Base-by-base conservation (phyloP, 2,329 filamentous ascomycete species). In the Trichoderma endophyticum region DNA sequence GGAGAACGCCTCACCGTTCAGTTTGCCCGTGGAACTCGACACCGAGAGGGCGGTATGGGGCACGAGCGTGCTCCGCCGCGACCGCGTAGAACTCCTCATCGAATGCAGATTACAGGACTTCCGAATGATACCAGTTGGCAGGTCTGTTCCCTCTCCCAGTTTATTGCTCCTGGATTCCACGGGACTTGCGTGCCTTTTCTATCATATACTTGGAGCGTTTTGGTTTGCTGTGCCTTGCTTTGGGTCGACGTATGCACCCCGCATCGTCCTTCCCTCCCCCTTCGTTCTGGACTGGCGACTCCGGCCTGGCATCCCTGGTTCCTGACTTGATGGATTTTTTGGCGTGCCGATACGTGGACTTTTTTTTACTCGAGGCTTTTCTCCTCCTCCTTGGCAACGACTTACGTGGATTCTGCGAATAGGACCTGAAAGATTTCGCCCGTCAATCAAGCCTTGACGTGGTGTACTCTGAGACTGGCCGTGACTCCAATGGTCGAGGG, bases 391-490 rank as follows among this genome's bases (percentile, higher is more conserved):
- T 86, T 85, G 87, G 89, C 82, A 85, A 82, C 89, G 85, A 94
- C 93, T 95, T 93, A 96, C 92, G 88, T 88, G 89, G 88, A 89
- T 84, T 88, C 87, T 90, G 88, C 88, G 86, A 91, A 85, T 94
- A 99, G 96, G 96, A 99, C 84, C 91, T 99, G 70, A 99, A 99
- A 93, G 96, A 99, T 83, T 99, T 99, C 84, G 96, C 96, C 74
- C 94, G 96, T 81, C 93, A 97, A 83, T 97, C 95, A 82, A 94
- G 94, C 83, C 89, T 97, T 83, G 96, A 98, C 82, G 96, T 99
- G 76, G 96, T 99, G 79, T 99, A 97, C 83, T 98, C 95, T 76
- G 96, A 99, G 85, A 97, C 97, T 73, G 92, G 91, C 78, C 94
- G 95, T 79, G 95, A 97, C 81, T 92, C 92, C 76, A 94, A 97